These are phyloP conservation scores for Fistulifera pelliculosa DNA, from an alignment of 108 stramenopile genomes.

Conservation along the genomic window DNA sequence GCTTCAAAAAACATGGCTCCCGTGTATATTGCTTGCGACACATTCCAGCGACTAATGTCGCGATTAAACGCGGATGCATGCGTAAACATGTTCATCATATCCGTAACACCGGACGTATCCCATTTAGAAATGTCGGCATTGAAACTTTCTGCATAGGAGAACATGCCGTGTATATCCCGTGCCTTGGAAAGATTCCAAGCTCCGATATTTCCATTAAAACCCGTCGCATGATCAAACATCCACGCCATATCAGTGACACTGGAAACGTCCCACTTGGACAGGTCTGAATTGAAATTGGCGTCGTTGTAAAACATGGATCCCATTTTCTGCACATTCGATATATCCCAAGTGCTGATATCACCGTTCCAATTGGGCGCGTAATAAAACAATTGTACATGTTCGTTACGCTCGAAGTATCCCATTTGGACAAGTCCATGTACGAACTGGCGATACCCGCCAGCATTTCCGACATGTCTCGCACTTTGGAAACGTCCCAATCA, in stretches of 20 bases:
- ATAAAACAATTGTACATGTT: not conserved
- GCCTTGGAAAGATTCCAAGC: slow-evolving; percentile 20
- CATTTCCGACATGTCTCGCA: slow-evolving; percentile 13
- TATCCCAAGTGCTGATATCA: slow-evolving; percentile 1
- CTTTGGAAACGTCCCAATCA: slow-evolving; percentile 5
- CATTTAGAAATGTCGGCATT: slow-evolving; percentile 10
- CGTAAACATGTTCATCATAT: slow-evolving; percentile 16
- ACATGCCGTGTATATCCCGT: slow-evolving; percentile 17
- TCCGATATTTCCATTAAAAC: slow-evolving; percentile 20
- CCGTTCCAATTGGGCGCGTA: slow-evolving; percentile 1
- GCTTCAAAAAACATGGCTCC: slow-evolving; percentile 7
- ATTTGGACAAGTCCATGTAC: slow-evolving; percentile 5
- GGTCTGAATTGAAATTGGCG: not conserved
- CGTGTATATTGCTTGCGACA: not conserved
- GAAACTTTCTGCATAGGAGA: slow-evolving; percentile 21
- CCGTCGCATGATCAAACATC: slow-evolving; percentile 23
- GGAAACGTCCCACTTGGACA: slow-evolving; percentile 12
- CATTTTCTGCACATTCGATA: slow-evolving; percentile 20
- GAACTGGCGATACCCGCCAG: slow-evolving; percentile 25
- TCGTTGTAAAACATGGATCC: slow-evolving; percentile 17
- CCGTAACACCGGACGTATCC: not conserved
- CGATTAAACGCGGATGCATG: not conserved
- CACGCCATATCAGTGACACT: slow-evolving; percentile 21
- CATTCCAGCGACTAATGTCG: not conserved
- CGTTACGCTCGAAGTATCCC: not conserved